Evolutionary conservation across 2,329 filamentous ascomycete genomes (phyloP).

Genomic region (Colletotrichum sp.): DNA sequence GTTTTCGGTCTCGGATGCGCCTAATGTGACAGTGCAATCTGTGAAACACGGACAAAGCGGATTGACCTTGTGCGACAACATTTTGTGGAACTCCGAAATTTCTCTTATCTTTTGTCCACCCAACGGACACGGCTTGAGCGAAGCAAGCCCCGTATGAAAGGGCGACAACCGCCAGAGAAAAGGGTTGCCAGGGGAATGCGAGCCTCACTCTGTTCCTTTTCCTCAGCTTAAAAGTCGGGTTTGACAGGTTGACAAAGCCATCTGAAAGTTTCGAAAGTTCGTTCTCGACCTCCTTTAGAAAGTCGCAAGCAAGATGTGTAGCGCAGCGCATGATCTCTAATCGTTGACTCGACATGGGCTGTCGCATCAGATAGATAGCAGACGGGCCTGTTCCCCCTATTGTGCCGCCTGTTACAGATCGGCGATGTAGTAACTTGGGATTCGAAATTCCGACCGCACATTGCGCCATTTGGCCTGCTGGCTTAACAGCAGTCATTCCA

Average conservation of each 20-base stretch:
- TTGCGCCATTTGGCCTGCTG: background rate
- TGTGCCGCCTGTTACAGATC: background rate
- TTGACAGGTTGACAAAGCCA: no score
- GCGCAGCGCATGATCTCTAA: background rate
- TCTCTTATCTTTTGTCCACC: background rate
- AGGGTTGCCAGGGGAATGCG: accelerated
- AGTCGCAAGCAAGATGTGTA: accelerated
- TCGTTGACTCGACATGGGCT: background rate
- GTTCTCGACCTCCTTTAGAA: background rate
- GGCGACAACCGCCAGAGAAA: background rate
- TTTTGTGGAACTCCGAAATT: background rate
- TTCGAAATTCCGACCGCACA: background rate
- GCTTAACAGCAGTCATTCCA: background rate
- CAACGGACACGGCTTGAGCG: background rate
- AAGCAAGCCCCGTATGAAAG: background rate
- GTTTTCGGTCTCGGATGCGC: background rate
- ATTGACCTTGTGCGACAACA: background rate
- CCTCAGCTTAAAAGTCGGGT: background rate
- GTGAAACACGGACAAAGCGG: background rate
- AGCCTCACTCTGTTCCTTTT: background rate
- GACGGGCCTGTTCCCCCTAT: background rate
- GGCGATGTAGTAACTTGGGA: background rate
- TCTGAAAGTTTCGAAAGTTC: no score
- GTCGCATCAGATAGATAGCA: background rate
- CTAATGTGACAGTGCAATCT: background rate